A percentile compares a stretch with the other conserved stretches of the same genome.
phyloP scores from a whole-genome alignment of 495 filamentous ascomycete species.

The Penicillium desertorum region DNA sequence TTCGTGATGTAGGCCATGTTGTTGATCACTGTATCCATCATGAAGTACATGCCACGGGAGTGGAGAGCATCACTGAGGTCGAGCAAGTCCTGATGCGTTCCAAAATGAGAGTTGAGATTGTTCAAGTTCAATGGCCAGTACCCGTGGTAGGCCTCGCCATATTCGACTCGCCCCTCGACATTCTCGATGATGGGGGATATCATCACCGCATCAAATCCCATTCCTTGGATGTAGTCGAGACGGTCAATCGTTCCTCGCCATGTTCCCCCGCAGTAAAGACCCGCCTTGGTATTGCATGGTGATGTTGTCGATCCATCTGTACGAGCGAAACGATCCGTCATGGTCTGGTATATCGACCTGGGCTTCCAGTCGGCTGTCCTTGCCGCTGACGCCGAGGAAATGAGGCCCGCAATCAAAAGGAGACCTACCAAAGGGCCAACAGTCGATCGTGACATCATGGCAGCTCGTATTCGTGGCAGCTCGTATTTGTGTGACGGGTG shows the following conservation, averaged over 20 bases:
- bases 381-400: constrained; percentile 22
- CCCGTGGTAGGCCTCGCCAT: constrained; percentile 68
- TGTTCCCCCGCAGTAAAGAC: constrained; percentile 72
- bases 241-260: constrained; percentile 68
- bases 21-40: constrained; percentile 79
- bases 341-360: constrained; percentile 70
- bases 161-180: constrained; percentile 43
- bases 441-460: constrained; percentile 13
- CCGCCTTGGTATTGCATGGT: constrained; percentile 39
- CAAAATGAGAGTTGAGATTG: constrained; percentile 64
- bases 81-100: constrained; percentile 60
- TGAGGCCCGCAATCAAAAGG: constrained; percentile 3
- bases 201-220: constrained; percentile 83
- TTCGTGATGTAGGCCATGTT: constrained; percentile 59
- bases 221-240: constrained; percentile 60
- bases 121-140: constrained; percentile 73
- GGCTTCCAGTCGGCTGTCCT: constrained; percentile 50
- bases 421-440: constrained; percentile 1
- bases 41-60: constrained; percentile 63
- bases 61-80: constrained; percentile 61
- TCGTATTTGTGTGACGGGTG: constrained; percentile 1
- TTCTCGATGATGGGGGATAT: constrained; percentile 75
- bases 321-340: constrained; percentile 74
- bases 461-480: constrained; percentile 3
- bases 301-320: constrained; percentile 60